Evolutionary conservation across 768 basidiomycete genomes (phyloP), one percentile per base, ranked within the genome.

Genomic region (Mycena vitilis): DNA sequence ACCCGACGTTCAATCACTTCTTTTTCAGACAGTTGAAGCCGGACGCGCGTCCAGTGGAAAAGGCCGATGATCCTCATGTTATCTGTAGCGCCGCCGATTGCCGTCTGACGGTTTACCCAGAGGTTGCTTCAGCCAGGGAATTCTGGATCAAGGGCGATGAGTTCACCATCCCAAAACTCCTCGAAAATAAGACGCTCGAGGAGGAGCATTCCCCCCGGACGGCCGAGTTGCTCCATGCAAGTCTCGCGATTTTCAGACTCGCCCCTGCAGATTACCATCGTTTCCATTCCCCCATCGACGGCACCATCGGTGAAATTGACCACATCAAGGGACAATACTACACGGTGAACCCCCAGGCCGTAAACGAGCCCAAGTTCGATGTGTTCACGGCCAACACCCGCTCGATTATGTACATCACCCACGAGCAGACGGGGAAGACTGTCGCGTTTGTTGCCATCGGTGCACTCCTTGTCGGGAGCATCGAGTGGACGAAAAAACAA

Each of bases 231-330:
- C 86, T 89, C 60, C 73, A 80, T 10, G 80, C 83, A 0, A 82
- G 87, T 25, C 74, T 94, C 2, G 91, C 91, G 0, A 87, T 91
- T 65, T 91, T 92, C 78, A 84, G 93, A 59, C 87, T 95, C 20
- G 93, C 94, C 0, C 94, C 93, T 0, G 85, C 89, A 11, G 93
- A 95, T 75, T 94, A 94, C 73, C 93, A 95, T 75, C 88, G 93
- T 16, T 94, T 91, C 84, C 92, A 93, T 70, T 86, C 86, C 40
- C 91, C 91, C 16, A 80, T 91, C 34, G 89, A 90, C 60, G 89
- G 84, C 44, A 83, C 81, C 13, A 76, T 90, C 22, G 79, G 83
- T 12, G 82, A 84, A 44, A 73, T 81, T 9, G 78, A 66, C 4
- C 78, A 88, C 70, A 81, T 89, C 5, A 81, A 84, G 0, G 89